Evolutionary conservation across 2,329 filamentous ascomycete genomes (phyloP).

Genomic region (Harringtonia lauricola): DNA sequence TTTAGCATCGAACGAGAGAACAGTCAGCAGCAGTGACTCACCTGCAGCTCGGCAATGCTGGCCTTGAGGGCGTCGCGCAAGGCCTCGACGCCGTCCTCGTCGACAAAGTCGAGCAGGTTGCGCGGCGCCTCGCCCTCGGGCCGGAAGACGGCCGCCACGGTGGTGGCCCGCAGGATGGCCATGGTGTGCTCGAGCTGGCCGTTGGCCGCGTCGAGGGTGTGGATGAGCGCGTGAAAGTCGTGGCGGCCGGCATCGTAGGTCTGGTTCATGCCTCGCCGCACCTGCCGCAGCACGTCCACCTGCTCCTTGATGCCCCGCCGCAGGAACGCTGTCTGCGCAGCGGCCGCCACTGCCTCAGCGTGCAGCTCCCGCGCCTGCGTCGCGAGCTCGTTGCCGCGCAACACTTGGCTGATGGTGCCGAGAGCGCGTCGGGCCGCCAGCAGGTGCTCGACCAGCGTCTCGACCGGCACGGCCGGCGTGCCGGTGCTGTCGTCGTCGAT

Average conservation of each 20-base stretch:
- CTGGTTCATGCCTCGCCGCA: constrained; percentile 38
- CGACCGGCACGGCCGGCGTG: constrained; percentile 38
- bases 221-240: constrained; percentile 51
- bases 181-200: constrained; percentile 55
- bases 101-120: constrained; percentile 65
- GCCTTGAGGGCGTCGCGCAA: constrained; percentile 57
- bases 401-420: constrained; percentile 70
- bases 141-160: constrained; percentile 53
- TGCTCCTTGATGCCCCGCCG: constrained; percentile 49
- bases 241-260: constrained; percentile 47
- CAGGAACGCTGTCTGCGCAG: constrained; percentile 58
- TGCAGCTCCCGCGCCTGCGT: constrained; percentile 63
- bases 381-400: constrained; percentile 78
- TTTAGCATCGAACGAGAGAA: not conserved
- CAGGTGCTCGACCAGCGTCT: constrained; percentile 73
- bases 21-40: constrained; percentile 18
- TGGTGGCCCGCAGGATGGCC: constrained; percentile 49
- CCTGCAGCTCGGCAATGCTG: constrained; percentile 61
- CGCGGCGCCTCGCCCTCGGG: constrained; percentile 46
- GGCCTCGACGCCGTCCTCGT: constrained; percentile 56
- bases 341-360: constrained; percentile 67
- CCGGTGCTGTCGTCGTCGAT: not conserved
- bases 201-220: constrained; percentile 56
- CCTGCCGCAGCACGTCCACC: constrained; percentile 36
- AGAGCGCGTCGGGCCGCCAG: constrained; percentile 81